phyloP scores from a whole-genome alignment of 148 eudicot species.

The Fallopia convolvulus region DNA sequence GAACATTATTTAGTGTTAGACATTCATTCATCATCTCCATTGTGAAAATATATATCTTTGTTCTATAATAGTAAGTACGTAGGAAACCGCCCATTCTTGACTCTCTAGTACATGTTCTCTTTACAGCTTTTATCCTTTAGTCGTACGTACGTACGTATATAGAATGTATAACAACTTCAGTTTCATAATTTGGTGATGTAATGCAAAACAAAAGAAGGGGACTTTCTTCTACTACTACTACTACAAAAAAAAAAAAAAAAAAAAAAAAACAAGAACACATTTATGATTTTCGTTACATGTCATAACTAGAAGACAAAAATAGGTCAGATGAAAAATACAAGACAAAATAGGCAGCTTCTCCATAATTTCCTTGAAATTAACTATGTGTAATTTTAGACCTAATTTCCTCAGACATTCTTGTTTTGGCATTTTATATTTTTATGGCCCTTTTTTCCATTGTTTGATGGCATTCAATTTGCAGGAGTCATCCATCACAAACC shows the following conservation, averaged over 20 bases:
- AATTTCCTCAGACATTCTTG: conserved; percentile 10
- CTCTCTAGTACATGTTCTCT: not conserved
- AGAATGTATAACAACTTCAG: not conserved
- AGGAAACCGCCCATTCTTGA: not conserved
- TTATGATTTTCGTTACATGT: not conserved
- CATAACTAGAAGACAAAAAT: not conserved
- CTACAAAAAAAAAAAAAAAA: no score
- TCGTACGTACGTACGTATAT: not conserved
- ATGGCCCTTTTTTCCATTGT: not conserved
- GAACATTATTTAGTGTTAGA: not conserved
- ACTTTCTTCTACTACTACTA: not conserved
- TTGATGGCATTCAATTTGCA: conserved; percentile 23
- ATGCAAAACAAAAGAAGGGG: not conserved
- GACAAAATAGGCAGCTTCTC: not conserved
- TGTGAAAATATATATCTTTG: no score
- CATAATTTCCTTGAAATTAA: not conserved
- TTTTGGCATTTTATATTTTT: not conserved
- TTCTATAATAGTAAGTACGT: not conserved
- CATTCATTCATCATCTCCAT: no score
- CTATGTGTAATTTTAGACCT: conserved; percentile 22
- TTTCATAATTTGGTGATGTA: not conserved
- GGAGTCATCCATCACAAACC: conserved; percentile 56
- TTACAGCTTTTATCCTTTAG: not conserved
- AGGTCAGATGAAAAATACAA: not conserved
- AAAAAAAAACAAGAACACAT: not conserved